These are phyloP conservation scores for Nemania bipapillata DNA, from an alignment of 2,329 filamentous ascomycete genomes.

Conservation along the genomic window DNA sequence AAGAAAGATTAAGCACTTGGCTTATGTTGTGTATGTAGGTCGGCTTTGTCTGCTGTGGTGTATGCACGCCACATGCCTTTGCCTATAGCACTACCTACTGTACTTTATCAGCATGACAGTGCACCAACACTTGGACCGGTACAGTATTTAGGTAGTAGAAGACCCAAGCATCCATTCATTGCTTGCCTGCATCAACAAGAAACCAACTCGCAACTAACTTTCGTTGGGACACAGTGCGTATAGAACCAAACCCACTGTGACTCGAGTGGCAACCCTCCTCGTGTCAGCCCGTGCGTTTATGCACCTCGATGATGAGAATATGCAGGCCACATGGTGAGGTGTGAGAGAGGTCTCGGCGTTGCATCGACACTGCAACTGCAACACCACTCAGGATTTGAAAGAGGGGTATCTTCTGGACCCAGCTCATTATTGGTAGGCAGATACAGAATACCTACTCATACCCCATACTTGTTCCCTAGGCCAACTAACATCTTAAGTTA, in stretches of 20 bases:
- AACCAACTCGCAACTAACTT: too few relatives aligned
- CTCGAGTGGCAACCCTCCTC: conserved; percentile 32
- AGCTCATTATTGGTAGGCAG: neutral
- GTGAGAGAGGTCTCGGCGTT: conserved; percentile 34
- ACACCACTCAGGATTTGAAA: neutral
- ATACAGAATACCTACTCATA: too few relatives aligned
- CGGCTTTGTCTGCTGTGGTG: too few relatives aligned
- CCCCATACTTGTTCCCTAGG: too few relatives aligned
- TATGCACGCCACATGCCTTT: too few relatives aligned
- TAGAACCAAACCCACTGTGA: conserved; percentile 1
- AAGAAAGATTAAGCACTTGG: too few relatives aligned
- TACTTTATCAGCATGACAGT: too few relatives aligned
- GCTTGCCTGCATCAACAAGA: conserved; percentile 11
- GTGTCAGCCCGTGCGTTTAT: conserved; percentile 39
- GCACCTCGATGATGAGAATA: conserved; percentile 35
- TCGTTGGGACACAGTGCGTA: neutral
- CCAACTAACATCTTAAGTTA: too few relatives aligned
- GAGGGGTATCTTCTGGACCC: conserved; percentile 22
- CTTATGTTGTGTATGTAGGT: too few relatives aligned
- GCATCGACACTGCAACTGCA: conserved; percentile 23
- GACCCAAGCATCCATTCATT: too few relatives aligned
- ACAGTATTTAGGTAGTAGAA: too few relatives aligned
- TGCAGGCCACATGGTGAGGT: conserved; percentile 40
- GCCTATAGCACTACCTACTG: neutral
- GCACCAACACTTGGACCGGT: too few relatives aligned